Conservation (phyloP, 768 basidiomycete species). For the Rhodosporidiobolus odoratus region DNA sequence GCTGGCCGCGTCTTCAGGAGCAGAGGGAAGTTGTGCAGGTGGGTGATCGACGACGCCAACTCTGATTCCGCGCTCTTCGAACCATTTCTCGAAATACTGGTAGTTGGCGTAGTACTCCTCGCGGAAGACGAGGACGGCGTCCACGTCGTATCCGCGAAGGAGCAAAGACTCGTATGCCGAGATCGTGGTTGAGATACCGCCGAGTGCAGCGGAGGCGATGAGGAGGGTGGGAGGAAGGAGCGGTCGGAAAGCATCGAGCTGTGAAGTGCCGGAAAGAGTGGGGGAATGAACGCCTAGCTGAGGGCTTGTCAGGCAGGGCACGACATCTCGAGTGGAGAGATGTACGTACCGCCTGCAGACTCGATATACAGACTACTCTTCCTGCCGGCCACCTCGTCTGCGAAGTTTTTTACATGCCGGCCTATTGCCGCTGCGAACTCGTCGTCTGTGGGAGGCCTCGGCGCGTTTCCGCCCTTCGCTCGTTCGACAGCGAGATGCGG, state of each 20-base stretch:
- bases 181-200: conserved; percentile 89
- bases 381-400: conserved; percentile 41
- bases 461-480: not conserved
- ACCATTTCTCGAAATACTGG: conserved; percentile 74
- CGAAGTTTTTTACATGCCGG: conserved; percentile 58
- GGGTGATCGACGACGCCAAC: conserved; percentile 47
- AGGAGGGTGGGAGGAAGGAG: conserved; percentile 82
- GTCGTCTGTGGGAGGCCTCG: conserved; percentile 43
- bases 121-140: conserved; percentile 73
- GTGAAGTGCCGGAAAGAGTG: conserved; percentile 70
- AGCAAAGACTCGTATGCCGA: conserved; percentile 85
- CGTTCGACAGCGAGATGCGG: conserved; percentile 76
- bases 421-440: conserved; percentile 31
- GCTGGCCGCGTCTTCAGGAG: conserved; percentile 51
- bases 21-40: conserved; percentile 33
- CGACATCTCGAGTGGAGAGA: not conserved
- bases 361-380: conserved; percentile 69
- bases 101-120: conserved; percentile 83
- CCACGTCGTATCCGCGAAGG: conserved; percentile 83
- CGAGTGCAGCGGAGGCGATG: conserved; percentile 79
- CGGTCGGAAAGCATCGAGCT: conserved; percentile 77
- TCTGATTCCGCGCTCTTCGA: conserved; percentile 58
- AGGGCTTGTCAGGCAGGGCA: not conserved
- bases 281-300: conserved; percentile 83
- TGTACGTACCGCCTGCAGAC: conserved; percentile 83